Conservation (phyloP, 345 rosid genomes). For the Hibiscus tridactylites region DNA sequence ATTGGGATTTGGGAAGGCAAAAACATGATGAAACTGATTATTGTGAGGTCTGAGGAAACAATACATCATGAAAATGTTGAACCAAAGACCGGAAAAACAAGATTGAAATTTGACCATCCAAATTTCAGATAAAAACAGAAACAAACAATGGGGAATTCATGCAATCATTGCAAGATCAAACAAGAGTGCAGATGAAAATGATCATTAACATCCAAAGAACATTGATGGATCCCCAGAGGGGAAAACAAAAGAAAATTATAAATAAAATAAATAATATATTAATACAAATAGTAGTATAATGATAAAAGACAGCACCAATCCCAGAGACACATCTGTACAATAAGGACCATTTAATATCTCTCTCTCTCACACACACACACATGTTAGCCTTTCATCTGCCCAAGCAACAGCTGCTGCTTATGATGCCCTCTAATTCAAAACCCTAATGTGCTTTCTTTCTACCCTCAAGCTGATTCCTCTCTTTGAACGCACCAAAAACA, state of each 20-base stretch:
- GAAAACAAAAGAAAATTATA: not conserved
- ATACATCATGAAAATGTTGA: not conserved
- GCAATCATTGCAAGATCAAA: not conserved
- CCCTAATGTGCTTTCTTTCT: not conserved
- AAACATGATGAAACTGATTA: no score
- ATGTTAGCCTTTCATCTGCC: not conserved
- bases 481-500: not conserved
- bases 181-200: not conserved
- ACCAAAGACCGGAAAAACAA: not conserved
- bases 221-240: not conserved
- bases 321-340: slow-evolving; percentile 19
- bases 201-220: slow-evolving; percentile 1
- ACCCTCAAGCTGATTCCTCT: not conserved
- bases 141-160: not conserved
- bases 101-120: not conserved
- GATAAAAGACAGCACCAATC: not conserved
- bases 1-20: not conserved
- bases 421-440: not conserved
- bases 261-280: not conserved
- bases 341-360: not conserved
- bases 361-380: not conserved
- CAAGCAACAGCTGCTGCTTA: not conserved
- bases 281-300: not conserved
- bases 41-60: not conserved
- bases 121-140: not conserved